Percentiles rank a stretch among this genome's conserved stretches.
These are phyloP conservation scores for Calonectria fujianensis DNA, from an alignment of 2,329 filamentous ascomycete species.

Conservation along the genomic window DNA sequence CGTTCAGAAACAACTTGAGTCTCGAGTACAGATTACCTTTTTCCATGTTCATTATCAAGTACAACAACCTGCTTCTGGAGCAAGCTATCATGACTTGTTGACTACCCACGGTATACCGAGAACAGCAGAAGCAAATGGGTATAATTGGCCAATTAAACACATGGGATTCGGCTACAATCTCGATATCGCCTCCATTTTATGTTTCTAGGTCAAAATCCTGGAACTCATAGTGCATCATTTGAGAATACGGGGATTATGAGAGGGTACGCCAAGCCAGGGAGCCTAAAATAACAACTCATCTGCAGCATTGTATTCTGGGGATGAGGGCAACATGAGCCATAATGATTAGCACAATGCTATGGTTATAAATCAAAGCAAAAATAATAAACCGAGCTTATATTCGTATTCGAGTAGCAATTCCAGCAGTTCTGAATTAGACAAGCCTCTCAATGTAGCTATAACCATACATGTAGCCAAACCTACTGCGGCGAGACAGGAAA, in stretches of 20 bases:
- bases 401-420: background rate
- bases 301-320: background rate
- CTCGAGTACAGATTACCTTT: background rate
- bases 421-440: background rate
- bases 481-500: background rate
- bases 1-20: no score
- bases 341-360: background rate
- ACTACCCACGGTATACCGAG: background rate
- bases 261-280: no score
- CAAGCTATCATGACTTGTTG: no score
- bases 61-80: background rate
- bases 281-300: background rate
- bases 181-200: background rate
- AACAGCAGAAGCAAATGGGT: background rate
- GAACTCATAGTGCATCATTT: background rate
- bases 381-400: background rate
- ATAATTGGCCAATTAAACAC: background rate
- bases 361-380: background rate
- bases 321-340: background rate
- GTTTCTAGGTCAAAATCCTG: background rate
- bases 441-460: background rate
- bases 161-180: background rate
- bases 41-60: background rate
- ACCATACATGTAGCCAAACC: background rate
- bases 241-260: background rate